A percentile compares a stretch with the other conserved stretches of the same genome.
These are phyloP conservation scores for Coniferiporia weirii DNA, from an alignment of 1,284 basidiomycete genomes.

Conservation along the genomic window DNA sequence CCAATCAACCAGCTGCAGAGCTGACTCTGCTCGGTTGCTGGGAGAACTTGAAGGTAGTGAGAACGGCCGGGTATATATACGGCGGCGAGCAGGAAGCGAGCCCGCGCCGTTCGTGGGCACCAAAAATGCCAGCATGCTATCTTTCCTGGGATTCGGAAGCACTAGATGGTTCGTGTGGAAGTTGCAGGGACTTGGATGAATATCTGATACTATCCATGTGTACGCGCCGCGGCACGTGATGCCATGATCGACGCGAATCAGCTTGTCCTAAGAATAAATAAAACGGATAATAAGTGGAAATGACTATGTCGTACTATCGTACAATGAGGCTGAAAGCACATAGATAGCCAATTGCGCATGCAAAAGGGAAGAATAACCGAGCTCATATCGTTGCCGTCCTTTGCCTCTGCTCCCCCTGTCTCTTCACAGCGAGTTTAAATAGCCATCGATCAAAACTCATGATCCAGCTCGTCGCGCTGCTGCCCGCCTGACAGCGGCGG, in stretches of 20 bases:
- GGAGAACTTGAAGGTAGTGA: not conserved
- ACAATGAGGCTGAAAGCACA: not conserved
- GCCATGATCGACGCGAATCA: not conserved
- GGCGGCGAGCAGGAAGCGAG: not conserved
- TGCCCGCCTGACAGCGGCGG: constrained; percentile 22
- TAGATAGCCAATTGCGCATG: not conserved
- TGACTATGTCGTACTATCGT: not conserved
- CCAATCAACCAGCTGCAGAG: not conserved
- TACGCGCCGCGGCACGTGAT: not conserved
- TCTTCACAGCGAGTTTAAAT: too few relatives aligned
- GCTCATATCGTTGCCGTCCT: too few relatives aligned
- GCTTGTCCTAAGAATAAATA: not conserved
- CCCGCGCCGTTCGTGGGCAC: not conserved
- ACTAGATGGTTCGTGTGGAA: not conserved
- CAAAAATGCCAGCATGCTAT: not conserved
- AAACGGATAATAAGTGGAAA: not conserved
- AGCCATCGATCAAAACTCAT: constrained; percentile 37
- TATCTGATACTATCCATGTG: too few relatives aligned
- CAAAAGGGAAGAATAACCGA: not conserved
- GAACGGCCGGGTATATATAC: not conserved
- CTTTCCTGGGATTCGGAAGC: not conserved
- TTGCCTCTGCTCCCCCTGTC: too few relatives aligned
- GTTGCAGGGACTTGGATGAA: too few relatives aligned
- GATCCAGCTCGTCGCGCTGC: constrained; percentile 39
- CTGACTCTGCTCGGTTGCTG: not conserved